A percentile compares a stretch with the other conserved stretches of the same genome.
Evolutionary conservation across 352 stramenopile species (phyloP).

Genomic region (Phytopythium vexans): DNA sequence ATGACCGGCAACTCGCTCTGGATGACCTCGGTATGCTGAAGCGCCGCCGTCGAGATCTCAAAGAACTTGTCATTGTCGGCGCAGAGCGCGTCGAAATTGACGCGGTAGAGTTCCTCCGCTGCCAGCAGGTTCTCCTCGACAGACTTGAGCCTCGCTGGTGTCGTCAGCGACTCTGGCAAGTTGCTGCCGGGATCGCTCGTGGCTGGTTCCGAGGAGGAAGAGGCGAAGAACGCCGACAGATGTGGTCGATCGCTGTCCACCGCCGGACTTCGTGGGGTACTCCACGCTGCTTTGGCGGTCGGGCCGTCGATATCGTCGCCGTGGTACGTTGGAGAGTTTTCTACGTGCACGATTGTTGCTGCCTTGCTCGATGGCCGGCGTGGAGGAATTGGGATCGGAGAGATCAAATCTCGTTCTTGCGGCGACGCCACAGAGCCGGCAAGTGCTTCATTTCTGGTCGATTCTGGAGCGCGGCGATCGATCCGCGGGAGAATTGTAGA

Average conservation of each 20-base stretch:
- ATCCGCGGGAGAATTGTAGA: conserved; percentile 37
- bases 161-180: conserved; percentile 5
- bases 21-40: conserved; percentile 48
- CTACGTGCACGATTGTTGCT: conserved; percentile 1
- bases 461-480: conserved; percentile 14
- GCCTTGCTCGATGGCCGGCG: conserved; percentile 14
- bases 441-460: conserved; percentile 4
- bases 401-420: conserved; percentile 10
- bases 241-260: conserved; percentile 13
- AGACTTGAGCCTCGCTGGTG: conserved; percentile 33
- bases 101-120: conserved; percentile 39
- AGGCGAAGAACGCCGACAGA: conserved; percentile 36
- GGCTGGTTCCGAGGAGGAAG: conserved; percentile 1
- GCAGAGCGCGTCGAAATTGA: conserved; percentile 45
- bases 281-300: conserved; percentile 47
- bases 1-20: conserved; percentile 46
- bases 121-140: conserved; percentile 42
- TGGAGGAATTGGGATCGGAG: conserved; percentile 11
- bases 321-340: conserved; percentile 33
- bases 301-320: conserved; percentile 19
- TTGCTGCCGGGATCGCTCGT: conserved; percentile 5
- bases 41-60: conserved; percentile 48
- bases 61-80: conserved; percentile 56
- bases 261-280: conserved; percentile 41
- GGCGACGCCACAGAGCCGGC: conserved; percentile 6